phyloP scores from a whole-genome alignment of 2,329 filamentous ascomycete species.

The Diaporthe sp. region DNA sequence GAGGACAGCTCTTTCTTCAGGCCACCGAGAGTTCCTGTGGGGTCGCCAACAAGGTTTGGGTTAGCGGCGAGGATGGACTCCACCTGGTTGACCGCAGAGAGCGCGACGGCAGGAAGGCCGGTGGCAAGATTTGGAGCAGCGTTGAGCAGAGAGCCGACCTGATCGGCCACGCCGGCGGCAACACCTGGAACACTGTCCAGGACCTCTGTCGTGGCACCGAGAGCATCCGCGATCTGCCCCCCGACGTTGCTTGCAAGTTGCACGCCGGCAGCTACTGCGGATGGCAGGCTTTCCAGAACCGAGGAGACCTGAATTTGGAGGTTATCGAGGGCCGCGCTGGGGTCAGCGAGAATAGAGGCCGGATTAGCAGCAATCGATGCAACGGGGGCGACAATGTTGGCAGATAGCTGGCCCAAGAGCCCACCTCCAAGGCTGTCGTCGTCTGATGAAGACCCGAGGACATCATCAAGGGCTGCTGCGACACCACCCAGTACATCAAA shows the following conservation, averaged over 20 bases:
- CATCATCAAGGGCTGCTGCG: constrained; percentile 26
- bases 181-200: constrained; percentile 28
- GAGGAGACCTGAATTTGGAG: constrained; percentile 32
- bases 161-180: constrained; percentile 30
- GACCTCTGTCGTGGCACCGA: constrained; percentile 30
- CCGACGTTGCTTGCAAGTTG: constrained; percentile 34
- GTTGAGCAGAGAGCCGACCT: constrained; percentile 32
- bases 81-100: constrained; percentile 30
- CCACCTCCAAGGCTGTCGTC: neutral
- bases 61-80: constrained; percentile 24
- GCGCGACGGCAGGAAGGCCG: constrained; percentile 33
- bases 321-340: constrained; percentile 24
- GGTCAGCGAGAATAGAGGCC: constrained; percentile 29
- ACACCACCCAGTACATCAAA: constrained; percentile 29
- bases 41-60: neutral
- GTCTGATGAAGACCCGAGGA: constrained; percentile 20
- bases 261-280: constrained; percentile 32
- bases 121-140: constrained; percentile 34
- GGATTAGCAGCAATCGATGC: constrained; percentile 31
- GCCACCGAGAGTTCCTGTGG: constrained; percentile 16
- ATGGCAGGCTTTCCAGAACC: constrained; percentile 31
- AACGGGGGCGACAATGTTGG: constrained; percentile 28
- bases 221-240: constrained; percentile 26
- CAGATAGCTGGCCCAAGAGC: constrained; percentile 33
- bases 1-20: constrained; percentile 28